Evolutionary conservation across 108 stramenopile genomes (phyloP), one percentile per base, ranked within the genome.

Genomic region (Discostella stelligeroides): DNA sequence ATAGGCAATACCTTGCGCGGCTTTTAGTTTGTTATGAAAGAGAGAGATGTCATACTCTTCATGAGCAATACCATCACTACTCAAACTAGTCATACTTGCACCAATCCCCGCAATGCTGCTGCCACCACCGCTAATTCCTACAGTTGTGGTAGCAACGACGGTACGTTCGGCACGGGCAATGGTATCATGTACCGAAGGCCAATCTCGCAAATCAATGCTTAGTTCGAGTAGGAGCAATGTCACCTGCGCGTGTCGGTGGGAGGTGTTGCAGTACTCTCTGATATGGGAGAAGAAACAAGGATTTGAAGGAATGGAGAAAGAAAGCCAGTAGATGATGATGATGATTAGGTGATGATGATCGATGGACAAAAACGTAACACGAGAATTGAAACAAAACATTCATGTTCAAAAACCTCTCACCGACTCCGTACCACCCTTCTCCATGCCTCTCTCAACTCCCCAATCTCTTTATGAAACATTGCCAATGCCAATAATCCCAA

Each of bases 251-350:
- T 88, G 85, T 45, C 91, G 88, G 34, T 55, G 10, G 41, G 86
- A 76, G 48, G 46, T 82, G 21, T 80, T 75, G 57, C 85, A 91
- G 75, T 87, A 89, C 50, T 91, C 92, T 53, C 82, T 82, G 27
- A 66, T 46, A 39, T 41, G 17, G 13, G 13, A 25, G 0, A 13
- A 30, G 34, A 50, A 51, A 48, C 29, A 25, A 34, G 21, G 13
- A 40, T 38, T 4, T 39, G 41, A 47, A 21, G 15, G 17, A 23
- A 42, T 48, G 8, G 23, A 63, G 25, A 3, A 9, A 48, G 13
- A 50, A 50, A 48, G n/a, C n/a, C n/a, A 12, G 1, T 8, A 34
- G 13, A 23, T 1, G 9, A 7, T 23, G 17, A 39, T 24, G n/a
- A 38, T 4, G 11, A 5, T 25, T n/a, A 43, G 25, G 30, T 17